phyloP scores from a whole-genome alignment of 2,329 filamentous ascomycete genomes.

The Colletotrichum truncatum region DNA sequence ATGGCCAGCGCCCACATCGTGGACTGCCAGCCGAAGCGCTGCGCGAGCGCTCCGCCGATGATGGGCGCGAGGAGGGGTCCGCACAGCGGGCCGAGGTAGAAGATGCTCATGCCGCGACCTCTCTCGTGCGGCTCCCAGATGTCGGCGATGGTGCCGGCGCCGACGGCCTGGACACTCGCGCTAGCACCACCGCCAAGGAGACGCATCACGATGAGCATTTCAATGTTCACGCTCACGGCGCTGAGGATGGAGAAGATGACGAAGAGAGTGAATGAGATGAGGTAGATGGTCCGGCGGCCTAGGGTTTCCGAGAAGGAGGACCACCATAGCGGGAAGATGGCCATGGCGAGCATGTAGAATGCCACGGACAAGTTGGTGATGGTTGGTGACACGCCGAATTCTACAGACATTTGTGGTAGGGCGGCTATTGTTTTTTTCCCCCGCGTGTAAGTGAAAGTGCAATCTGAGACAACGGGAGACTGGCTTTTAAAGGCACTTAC shows the following conservation, averaged over 20 bases:
- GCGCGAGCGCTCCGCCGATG: constrained; percentile 76
- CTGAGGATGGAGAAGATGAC: constrained; percentile 75
- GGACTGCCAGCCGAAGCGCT: constrained; percentile 77
- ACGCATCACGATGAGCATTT: constrained; percentile 82
- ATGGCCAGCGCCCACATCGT: constrained; percentile 82
- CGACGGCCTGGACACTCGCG: constrained; percentile 83
- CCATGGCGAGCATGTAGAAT: constrained; percentile 84
- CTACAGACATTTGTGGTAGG: constrained; percentile 68
- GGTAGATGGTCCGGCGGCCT: constrained; percentile 81
- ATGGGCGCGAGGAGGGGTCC: constrained; percentile 78
- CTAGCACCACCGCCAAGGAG: constrained; percentile 79
- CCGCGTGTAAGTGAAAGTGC: constrained; percentile 17
- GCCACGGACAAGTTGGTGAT: constrained; percentile 80
- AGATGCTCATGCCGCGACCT: constrained; percentile 82
- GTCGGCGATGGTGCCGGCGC: constrained; percentile 84
- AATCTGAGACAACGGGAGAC: no score
- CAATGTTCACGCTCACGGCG: constrained; percentile 74
- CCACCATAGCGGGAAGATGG: constrained; percentile 89
- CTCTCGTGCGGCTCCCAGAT: constrained; percentile 79
- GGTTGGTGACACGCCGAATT: constrained; percentile 70
- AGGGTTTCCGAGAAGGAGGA: constrained; percentile 79
- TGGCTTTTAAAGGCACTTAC: constrained; percentile 55
- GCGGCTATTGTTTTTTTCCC: constrained; percentile 66
- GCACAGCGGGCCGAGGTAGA: constrained; percentile 81
- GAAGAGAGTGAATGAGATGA: constrained; percentile 78